Base-by-base conservation (phyloP, 202 grass and related monocot species). In the Digitaria exilis region DNA sequence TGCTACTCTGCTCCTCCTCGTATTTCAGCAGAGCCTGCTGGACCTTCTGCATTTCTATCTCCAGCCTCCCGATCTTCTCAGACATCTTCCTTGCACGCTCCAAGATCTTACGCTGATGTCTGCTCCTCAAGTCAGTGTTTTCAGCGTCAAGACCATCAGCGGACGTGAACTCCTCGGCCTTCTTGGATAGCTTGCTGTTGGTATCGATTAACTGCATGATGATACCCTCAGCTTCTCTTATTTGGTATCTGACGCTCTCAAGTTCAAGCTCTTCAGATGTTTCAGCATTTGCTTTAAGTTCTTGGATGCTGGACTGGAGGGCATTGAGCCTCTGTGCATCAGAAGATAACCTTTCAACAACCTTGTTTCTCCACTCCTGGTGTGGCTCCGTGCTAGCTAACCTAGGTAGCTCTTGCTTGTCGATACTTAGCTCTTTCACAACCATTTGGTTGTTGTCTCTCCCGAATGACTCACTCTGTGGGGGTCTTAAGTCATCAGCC, bases 51-150 rank as follows among this genome's bases (percentile, higher is more conserved):
- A 99, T 82, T 66, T 94, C 91, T 21, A 86, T 41, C 84, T 99
- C 96, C 89, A 99, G 44, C 78, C 60, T 86, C 35, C 83, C 96
- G 1, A 94, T 99, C 87, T 94, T 99, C 75, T 99, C 96, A 3
- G 96, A 94, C 48, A 87, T 90, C 43, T 94, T 96, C 37, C 77
- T 89, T 29, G 93, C 91, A 4, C 87, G 91, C 62, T 99, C 96
- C 49, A 85, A 76, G 66, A 99, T 92, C 81, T 96, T 95, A 43
- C 81, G 88, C 65, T 90, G 93, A 60, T 78, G 94, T 84, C 90
- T 90, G 68, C 74, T 95, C 76, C 88, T 81, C 25, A 84, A 51
- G 70, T 94, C 89, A 10, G 62, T 24, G 64, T 87, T 93, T 30
- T 88, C 74, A 7, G 14, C 73, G 1, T 83, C 80, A 18, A 58